Base-by-base conservation (phyloP, 371 early-diverging fungal genomes). In the Syncephalis plumigaleata region DNA sequence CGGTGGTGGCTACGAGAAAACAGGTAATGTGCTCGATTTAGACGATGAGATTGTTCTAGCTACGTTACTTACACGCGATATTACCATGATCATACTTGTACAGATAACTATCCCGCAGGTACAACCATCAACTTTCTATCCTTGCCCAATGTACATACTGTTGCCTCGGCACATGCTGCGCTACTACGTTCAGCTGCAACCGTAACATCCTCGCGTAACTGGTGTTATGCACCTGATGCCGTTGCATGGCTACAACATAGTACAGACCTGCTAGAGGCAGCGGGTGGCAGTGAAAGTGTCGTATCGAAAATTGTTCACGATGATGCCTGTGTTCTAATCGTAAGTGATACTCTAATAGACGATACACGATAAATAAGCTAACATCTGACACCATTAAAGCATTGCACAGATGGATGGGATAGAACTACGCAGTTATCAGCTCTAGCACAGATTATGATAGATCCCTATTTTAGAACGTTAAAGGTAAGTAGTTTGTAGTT, bases 361-460 rank as follows among this genome's bases (percentile, higher is more conserved):
- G 45, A 24, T 15, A 25, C 5, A 15, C 36, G 5, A 0, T 15
- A 1, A 38, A 37, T 48, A 13, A 40, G 5, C 4, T 27, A 7
- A 20, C n/a, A n/a, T n/a, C 13, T 17, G 18, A 15, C 17, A 18
- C 24, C 11, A 18, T 42, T 17, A n/a, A 26, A 63, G 64, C 64
- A 63, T 42, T 63, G 64, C 39, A 61, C 64, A 9, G 64, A 64
- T 48, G 64, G 64, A 2, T 64, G 64, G 64, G 64, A 64, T 26
- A 56, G 64, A 45, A 64, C 64, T 13, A 59, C 64, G 7, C 64
- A 64, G 31, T 25, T 64, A 17, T 61, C 61, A 1, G 61, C 57
- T 1, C 44, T 64, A 20, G 57, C 64, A 1, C 64, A 64, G 36
- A 55, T 64, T 22, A 36, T 64, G 27, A 24, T 64, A 16, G 64